phyloP scores from a whole-genome alignment of 257 asterid species.

The Craterostigma plantagineum region DNA sequence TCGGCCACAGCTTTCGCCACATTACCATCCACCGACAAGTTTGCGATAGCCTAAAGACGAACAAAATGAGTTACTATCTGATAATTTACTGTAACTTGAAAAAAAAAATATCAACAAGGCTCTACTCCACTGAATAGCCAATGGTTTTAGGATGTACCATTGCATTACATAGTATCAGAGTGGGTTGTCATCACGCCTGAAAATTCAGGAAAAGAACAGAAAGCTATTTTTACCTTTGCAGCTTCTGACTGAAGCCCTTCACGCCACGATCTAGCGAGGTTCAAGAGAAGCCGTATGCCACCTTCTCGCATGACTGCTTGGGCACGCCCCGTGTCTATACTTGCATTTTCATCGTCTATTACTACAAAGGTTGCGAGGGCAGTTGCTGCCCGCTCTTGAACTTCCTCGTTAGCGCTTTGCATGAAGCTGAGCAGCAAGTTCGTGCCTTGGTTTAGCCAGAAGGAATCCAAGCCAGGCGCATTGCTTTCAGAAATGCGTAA shows the following conservation, averaged over 20 bases:
- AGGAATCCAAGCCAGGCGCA: constrained; percentile 40
- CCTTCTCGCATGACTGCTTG: constrained; percentile 44
- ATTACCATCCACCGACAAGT: constrained; percentile 57
- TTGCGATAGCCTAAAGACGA: constrained; percentile 57
- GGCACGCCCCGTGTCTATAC: constrained; percentile 43
- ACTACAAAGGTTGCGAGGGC: constrained; percentile 51
- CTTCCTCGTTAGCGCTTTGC: constrained; percentile 52
- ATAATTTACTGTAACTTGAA: too few relatives aligned
- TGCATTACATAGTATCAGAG: too few relatives aligned
- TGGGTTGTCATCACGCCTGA: too few relatives aligned
- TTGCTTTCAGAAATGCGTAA: constrained; percentile 67
- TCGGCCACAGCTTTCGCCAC: constrained; percentile 89
- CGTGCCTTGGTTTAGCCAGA: constrained; percentile 26
- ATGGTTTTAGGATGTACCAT: too few relatives aligned
- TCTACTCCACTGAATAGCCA: too few relatives aligned
- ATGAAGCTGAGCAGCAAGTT: constrained; percentile 20
- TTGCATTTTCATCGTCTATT: constrained; percentile 51
- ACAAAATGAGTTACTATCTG: constrained; percentile 1
- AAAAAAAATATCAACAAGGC: too few relatives aligned
- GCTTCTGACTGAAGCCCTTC: constrained; percentile 18
- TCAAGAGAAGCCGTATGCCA: constrained; percentile 33
- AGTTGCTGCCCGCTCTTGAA: constrained; percentile 57
- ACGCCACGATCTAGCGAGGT: constrained; percentile 37
- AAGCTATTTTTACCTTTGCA: constrained; percentile 26
- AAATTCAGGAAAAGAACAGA: not conserved